Conservation (phyloP, 495 filamentous ascomycete genomes). For the Penicillium goetzii region DNA sequence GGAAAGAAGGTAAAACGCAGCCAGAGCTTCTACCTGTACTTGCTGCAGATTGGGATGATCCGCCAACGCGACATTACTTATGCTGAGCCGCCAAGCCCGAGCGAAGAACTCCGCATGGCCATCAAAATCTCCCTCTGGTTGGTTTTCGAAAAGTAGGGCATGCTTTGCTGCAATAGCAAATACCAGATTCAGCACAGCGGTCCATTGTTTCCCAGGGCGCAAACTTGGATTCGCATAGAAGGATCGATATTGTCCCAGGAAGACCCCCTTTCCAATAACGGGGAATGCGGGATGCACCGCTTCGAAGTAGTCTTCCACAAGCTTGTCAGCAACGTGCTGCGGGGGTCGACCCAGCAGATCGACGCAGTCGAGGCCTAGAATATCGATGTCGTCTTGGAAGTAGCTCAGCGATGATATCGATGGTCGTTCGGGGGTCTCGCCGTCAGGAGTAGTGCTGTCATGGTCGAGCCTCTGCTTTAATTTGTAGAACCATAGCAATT, state of each 20-base stretch:
- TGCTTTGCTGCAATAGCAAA: constrained; percentile 62
- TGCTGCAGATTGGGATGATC: constrained; percentile 48
- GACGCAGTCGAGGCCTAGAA: constrained; percentile 43
- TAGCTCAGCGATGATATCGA: constrained; percentile 48
- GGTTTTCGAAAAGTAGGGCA: constrained; percentile 39
- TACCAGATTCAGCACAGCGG: constrained; percentile 62
- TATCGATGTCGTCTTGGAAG: constrained; percentile 54
- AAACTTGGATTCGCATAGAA: constrained; percentile 32
- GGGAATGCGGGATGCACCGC: constrained; percentile 60
- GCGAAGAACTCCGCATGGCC: constrained; percentile 58
- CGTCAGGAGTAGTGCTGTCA: not conserved
- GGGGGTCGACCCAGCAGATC: constrained; percentile 52
- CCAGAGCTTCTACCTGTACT: constrained; percentile 52
- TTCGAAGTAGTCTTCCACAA: constrained; percentile 57
- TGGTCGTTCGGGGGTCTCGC: constrained; percentile 20
- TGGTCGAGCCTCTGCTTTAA: constrained; percentile 23
- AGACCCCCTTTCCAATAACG: constrained; percentile 50
- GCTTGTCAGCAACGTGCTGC: constrained; percentile 47
- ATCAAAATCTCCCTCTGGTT: constrained; percentile 34
- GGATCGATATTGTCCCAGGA: constrained; percentile 38
- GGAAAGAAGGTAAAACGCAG: constrained; percentile 57
- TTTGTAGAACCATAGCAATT: constrained; percentile 59
- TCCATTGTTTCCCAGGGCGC: constrained; percentile 49
- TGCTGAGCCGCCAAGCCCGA: constrained; percentile 56
- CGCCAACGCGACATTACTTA: constrained; percentile 20